A percentile compares a stretch with the other conserved stretches of the same genome.
Evolutionary conservation across 106 monocot species (phyloP).

Genomic region (Allium fistulosum): DNA sequence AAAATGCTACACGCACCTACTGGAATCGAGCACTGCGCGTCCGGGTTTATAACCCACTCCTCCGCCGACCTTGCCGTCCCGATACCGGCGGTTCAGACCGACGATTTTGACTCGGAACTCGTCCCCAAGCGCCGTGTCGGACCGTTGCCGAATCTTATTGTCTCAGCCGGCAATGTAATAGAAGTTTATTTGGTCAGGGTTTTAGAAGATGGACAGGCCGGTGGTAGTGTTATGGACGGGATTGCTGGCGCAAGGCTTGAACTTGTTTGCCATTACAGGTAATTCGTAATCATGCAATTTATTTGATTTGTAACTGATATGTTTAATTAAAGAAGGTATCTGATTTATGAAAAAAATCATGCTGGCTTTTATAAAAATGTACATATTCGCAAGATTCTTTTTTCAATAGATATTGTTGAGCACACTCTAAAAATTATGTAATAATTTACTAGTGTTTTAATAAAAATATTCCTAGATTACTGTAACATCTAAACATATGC

Average conservation of each 20-base stretch:
- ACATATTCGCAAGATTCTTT: no score
- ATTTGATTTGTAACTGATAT: no score
- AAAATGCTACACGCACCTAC: conserved; percentile 95
- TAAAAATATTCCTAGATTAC: no score
- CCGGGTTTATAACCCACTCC: conserved; percentile 74
- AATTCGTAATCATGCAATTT: no score
- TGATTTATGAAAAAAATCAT: no score
- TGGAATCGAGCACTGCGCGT: conserved; percentile 88
- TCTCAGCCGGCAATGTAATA: conserved; percentile 68
- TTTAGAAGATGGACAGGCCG: conserved; percentile 31
- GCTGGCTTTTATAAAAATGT: no score
- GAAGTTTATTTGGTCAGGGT: conserved; percentile 77
- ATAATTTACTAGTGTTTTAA: no score
- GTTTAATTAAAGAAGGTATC: no score
- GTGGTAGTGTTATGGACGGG: conserved; percentile 53
- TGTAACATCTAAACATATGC: no score
- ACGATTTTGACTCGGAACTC: conserved; percentile 46
- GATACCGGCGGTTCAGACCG: conserved; percentile 22
- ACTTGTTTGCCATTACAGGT: conserved; percentile 82
- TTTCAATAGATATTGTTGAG: no score
- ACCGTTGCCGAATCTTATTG: conserved; percentile 62
- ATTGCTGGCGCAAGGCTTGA: conserved; percentile 66
- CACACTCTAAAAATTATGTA: no score
- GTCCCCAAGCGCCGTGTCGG: conserved; percentile 22
- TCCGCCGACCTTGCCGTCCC: conserved; percentile 33